Base-by-base conservation (phyloP, 345 rosid species). In the Laguncularia racemosa region DNA sequence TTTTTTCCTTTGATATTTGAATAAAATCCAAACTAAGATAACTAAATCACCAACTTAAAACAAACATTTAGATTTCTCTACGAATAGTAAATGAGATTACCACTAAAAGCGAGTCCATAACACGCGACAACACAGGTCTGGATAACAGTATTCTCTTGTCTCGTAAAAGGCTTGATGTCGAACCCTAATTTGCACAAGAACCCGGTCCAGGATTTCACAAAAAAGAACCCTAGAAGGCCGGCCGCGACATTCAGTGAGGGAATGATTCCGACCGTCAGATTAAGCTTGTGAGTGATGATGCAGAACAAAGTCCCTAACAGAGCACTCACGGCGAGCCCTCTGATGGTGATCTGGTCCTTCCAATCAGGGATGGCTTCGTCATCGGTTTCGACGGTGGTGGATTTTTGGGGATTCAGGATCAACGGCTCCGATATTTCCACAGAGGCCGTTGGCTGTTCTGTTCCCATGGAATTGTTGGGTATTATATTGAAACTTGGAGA, bases 71-170 rank as follows among this genome's bases (percentile, higher is more conserved):
- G 28, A 33, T 33, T 33, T 33, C 40, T 33, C 1, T 23, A 33
- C 11, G 9, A 33, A 7, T n/a, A n/a, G n/a, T n/a, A n/a, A 7
- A 17, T 6, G 6, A n/a, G 48, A n/a, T 23, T 70, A 81, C 98
- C 95, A 67, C 96, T 91, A 62, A 73, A 88, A 21, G 96, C 95
- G 52, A 91, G 95, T 75, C 95, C 96, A 17, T 88, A 91, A 71
- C 96, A 85, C 43, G 96, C 98, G 16, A 91, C 98, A n/a, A 91
- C 95, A 60, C 96, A 86, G 49, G 98, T 91, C 70, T 91, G 98
- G 44, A 91, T 84, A 50, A 91, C 95, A 40, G 96, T 84, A 72
- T 88, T 88, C 80, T 91, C 98, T 71, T 91, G 95, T 68, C 84
- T 82, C 15, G 96, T 88, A 57, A 91, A 91, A 0, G 92, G 96